Evolutionary conservation across 164 flowering plant species (phyloP), one percentile per base, ranked within the genome.

Genomic region (Aristolochia californica): DNA sequence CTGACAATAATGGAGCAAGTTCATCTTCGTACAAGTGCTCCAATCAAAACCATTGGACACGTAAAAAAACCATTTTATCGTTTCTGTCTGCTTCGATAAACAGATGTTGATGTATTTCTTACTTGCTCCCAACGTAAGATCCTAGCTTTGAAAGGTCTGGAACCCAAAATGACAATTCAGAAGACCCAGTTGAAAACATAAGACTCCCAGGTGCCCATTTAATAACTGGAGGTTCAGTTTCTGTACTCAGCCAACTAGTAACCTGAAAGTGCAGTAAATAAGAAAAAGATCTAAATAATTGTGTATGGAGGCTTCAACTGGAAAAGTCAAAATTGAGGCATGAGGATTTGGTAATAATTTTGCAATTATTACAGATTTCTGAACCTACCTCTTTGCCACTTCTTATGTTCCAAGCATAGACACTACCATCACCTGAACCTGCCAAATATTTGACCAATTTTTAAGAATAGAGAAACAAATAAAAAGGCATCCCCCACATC

Each of bases 181-280:
- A 81, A 43, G 99, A 94, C 23, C 99, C 99, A 13, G 99, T 94
- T 20, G 72, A 95, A 75, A 94, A 94, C 93, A 86, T 83, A 18
- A 86, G 90, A 70, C 76, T 80, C 72, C 97, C 99, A 25, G 97
- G 93, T 43, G 95, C 91, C 99, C 96, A 94, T 69, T 84, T 94
- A 25, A 94, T 80, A 26, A 90, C 93, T 25, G 95, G 95, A 64
- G 99, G 96, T 61, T 88, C 99, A 40, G 61, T 68, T 63, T 88
- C 89, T 38, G 83, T 72, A 61, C 93, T 83, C 77, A 82, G 65
- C 99, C 99, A 94, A 68, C 89, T 84, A 43, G 91, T 78, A 66
- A 87, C 96, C 99, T 93, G 74, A 48, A 49, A 57, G 69, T 30
- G 34, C 30, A 60, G 40, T 16, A 55, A 55, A 28, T 30, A 60